Evolutionary conservation across 2,329 filamentous ascomycete genomes (phyloP).

Genomic region (Eutypella sp.): DNA sequence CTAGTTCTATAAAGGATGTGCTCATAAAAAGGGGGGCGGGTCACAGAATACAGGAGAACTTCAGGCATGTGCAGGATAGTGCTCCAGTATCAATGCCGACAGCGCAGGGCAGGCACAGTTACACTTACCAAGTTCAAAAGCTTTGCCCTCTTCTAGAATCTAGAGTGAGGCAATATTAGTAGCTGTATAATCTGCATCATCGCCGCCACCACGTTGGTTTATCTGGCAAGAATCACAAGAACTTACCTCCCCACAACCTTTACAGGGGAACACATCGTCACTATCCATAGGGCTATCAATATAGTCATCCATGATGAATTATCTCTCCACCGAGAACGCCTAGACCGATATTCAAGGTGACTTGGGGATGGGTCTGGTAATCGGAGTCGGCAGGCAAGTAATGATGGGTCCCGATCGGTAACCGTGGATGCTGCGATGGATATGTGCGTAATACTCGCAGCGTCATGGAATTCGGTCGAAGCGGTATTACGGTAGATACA

Average conservation of each 20-base stretch:
- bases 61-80: no score
- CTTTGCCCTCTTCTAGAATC: constrained; percentile 98
- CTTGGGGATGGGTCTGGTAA: no score
- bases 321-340: constrained; percentile 3
- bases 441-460: not conserved
- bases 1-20: no score
- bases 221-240: constrained; percentile 10
- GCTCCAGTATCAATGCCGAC: no score
- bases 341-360: not conserved
- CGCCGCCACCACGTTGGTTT: no score
- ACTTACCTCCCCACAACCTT: constrained; percentile 84
- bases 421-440: not conserved
- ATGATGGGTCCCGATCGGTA: not conserved
- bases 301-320: constrained; percentile 53
- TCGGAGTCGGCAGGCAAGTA: not conserved
- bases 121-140: constrained; percentile 84
- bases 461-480: not conserved
- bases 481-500: not conserved
- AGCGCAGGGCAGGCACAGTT: constrained; percentile 3
- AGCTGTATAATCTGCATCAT: no score
- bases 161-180: constrained; percentile 35
- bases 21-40: no score
- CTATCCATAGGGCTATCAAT: constrained; percentile 64
- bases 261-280: constrained; percentile 84
- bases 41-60: not conserved